Base-by-base conservation (phyloP, 2,329 filamentous ascomycete species). In the Xylaria sp. region DNA sequence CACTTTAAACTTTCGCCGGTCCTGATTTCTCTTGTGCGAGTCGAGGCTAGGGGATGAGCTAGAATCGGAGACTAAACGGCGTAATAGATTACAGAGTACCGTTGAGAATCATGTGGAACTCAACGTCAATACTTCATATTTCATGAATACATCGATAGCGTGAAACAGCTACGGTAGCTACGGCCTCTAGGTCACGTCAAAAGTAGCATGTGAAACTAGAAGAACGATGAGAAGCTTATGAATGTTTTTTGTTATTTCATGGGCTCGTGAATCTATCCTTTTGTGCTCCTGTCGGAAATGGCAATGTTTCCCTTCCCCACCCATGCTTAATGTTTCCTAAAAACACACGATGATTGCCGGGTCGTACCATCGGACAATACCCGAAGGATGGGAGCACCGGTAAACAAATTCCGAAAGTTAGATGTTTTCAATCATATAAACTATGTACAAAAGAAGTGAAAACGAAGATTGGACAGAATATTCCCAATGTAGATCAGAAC, bases 361-460 rank as follows among this genome's bases (percentile, higher is more conserved):
- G 13, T 33, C 33, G 4, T 54, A 36, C 27, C 20, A 6, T 49
- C 22, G 36, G 22, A 15, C 36, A 47, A 25, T 17, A 36, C 38
- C 56, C n/a, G 20, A 39, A 64, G 36, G 9, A 31, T 44, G 7
- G 31, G 42, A 45, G 22, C 33, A 42, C 51, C 44, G 47, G 54
- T 36, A 39, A 65, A 59, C 22, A 54, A 38, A 38, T 45, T 45
- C 36, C 44, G 9, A 60, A 58, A 56, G 47, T 27, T 31, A 33
- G 53, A 55, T 67, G 38, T 56, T 47, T 58, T 47, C 69, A 67
- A 62, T 55, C 56, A 67, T 62, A 61, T 63, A 45, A 60, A 70
- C 49, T 68, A 72, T 72, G 44, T 69, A 73, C 70, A 69, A 57
- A 61, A 47, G 64, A 75, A 69, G 67, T 68, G 54, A 69, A 70